These are phyloP conservation scores for Sporodiniella umbellata DNA, from an alignment of 371 early-diverging fungal genomes.

Conservation along the genomic window DNA sequence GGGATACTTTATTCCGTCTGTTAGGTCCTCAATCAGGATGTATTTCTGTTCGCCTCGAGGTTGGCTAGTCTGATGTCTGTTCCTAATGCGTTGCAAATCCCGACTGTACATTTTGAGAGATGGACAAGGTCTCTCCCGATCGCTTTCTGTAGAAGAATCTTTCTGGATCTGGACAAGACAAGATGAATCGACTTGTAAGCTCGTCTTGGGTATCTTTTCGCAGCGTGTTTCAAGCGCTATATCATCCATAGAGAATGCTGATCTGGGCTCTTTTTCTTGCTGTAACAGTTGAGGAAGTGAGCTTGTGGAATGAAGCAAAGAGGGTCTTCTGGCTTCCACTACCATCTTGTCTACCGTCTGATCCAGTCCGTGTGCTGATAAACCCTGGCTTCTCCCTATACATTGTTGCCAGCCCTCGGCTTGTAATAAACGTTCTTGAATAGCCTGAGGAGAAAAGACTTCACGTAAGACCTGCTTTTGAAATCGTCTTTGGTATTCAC, in stretches of 20 bases:
- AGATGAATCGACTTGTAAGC: conserved; percentile 17
- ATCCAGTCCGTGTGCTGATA: conserved; percentile 6
- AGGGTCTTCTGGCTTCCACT: conserved; percentile 10
- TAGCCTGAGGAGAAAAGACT: conserved; percentile 70
- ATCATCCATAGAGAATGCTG: conserved; percentile 26
- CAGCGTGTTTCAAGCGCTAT: conserved; percentile 3
- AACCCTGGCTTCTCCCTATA: conserved; percentile 3
- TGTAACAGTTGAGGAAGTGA: background rate
- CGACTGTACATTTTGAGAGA: conserved; percentile 32
- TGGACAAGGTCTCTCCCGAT: conserved; percentile 36
- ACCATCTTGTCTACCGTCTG: conserved; percentile 5
- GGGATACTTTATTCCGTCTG: conserved; percentile 80
- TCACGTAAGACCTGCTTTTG: conserved; percentile 74
- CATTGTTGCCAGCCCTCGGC: conserved; percentile 34
- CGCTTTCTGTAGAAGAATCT: too few species aligned
- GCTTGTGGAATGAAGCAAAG: background rate
- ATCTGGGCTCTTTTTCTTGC: background rate
- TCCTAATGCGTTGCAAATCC: conserved; percentile 28
- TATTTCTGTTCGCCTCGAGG: conserved; percentile 63
- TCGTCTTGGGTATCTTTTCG: background rate
- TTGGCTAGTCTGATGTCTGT: conserved; percentile 5
- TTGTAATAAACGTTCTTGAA: conserved; percentile 52
- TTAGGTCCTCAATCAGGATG: conserved; percentile 77
- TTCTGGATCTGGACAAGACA: conserved; percentile 12
- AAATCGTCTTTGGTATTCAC: conserved; percentile 17